Evolutionary conservation across 2,329 filamentous ascomycete species (phyloP), one percentile per base, ranked within the genome.

Genomic region (Penicillium sp.): DNA sequence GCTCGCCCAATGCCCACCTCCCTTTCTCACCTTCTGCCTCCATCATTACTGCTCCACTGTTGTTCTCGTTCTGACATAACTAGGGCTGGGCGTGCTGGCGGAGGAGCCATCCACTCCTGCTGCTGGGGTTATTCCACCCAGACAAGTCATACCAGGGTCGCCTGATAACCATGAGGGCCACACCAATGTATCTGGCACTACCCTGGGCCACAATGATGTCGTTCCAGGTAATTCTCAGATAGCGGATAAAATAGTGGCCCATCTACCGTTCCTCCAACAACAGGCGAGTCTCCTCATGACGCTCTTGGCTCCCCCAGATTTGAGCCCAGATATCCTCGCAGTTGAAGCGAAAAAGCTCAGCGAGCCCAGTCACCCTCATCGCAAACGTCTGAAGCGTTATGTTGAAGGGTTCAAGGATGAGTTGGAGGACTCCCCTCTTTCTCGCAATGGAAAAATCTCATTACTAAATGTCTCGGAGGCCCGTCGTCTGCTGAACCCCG

Each of bases 381-480:
- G 28, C 4, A 49, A 49, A 40, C 41, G 62, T 7, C 49, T 73
- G 8, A 52, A 54, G 9, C 58, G 56, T 1, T 52, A 58, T 4
- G 52, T 46, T 19, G 50, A 47, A 7, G 66, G 65, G 33, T 50
- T 73, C 6, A 28, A 49, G 1, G 49, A 42, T 5, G 60, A 64
- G 31, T 52, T 60, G 14, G 56, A 63, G 31, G 50, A 57, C 13
- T 72, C 67, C 13, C 22, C 41, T 18, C 41, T 49, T 29, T 33
- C 42, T 13, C 29, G 35, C 39, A 58, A 63, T 4, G 48, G 50
- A 2, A 51, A 61, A 2, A n/a, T n/a, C n/a, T 56, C 60, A 0
- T 77, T 73, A 38, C 70, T 78, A 31, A 61, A 69, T 35, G 55
- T 61, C 3, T 46, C 55, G 1, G 51, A 62, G 8, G 58, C 75